A percentile compares a stretch with the other conserved stretches of the same genome.
Evolutionary conservation across 805 yeast genomes (phyloP).

Genomic region (Wickerhamomyces rabaulensis): DNA sequence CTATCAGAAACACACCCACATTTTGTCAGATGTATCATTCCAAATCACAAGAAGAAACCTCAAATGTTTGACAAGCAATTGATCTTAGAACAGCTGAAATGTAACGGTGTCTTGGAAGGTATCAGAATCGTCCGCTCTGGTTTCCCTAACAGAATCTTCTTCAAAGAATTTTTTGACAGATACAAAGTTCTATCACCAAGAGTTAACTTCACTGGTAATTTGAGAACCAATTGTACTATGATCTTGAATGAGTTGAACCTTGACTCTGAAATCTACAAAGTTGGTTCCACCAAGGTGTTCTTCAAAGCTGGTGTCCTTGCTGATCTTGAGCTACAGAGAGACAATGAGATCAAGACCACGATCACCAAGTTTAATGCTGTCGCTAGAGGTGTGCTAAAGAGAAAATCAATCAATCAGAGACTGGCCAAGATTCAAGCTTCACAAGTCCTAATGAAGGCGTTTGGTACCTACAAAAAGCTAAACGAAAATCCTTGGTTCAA

Average conservation of each 20-base stretch:
- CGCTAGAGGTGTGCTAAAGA: conserved; percentile 56
- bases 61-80: conserved; percentile 65
- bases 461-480: conserved; percentile 45
- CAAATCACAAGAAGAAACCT: conserved; percentile 73
- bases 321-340: conserved; percentile 74
- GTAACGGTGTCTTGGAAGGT: conserved; percentile 98
- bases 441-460: conserved; percentile 57
- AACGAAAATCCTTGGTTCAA: conserved; percentile 73
- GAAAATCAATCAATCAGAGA: conserved; percentile 41
- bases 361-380: conserved; percentile 59
- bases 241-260: conserved; percentile 60
- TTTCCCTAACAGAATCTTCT: conserved; percentile 86
- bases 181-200: conserved; percentile 64
- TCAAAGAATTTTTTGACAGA: conserved; percentile 71
- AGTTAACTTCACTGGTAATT: conserved; percentile 36
- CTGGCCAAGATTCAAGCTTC: conserved; percentile 68
- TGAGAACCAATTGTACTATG: conserved; percentile 64
- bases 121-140: conserved; percentile 96
- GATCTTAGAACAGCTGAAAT: conserved; percentile 84
- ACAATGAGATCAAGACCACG: conserved; percentile 48
- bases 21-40: conserved; percentile 93
- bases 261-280: conserved; percentile 76
- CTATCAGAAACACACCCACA: conserved; percentile 85
- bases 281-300: conserved; percentile 90
- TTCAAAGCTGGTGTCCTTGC: conserved; percentile 97